A percentile compares a stretch with the other conserved stretches of the same genome.
Conservation (phyloP, 345 rosid genomes). For the Populus euphratica region DNA sequence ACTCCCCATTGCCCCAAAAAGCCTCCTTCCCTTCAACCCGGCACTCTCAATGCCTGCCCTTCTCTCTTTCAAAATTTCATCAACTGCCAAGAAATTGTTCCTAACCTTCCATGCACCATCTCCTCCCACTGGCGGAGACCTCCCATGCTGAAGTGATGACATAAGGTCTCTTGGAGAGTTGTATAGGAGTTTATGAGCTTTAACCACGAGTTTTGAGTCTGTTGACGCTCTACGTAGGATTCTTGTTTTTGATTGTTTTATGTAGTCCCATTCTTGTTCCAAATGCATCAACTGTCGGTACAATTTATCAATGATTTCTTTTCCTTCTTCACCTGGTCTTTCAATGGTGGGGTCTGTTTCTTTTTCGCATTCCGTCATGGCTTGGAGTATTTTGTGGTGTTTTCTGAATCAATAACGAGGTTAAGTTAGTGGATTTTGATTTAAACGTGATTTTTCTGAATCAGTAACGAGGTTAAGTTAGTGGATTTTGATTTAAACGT, state of each 20-base stretch:
- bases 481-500: conserved; percentile 27
- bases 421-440: conserved; percentile 11
- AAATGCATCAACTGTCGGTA: conserved; percentile 23
- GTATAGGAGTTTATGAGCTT: conserved; percentile 27
- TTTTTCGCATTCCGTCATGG: conserved; percentile 6
- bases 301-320: conserved; percentile 21
- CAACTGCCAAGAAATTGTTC: conserved; percentile 33
- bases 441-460: conserved; percentile 24
- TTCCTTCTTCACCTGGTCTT: conserved; percentile 15
- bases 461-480: neutral
- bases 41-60: conserved; percentile 42
- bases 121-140: conserved; percentile 7
- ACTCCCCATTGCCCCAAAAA: conserved; percentile 18
- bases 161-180: conserved; percentile 47
- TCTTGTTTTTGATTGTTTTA: conserved; percentile 29
- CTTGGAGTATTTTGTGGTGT: neutral
- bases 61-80: conserved; percentile 39
- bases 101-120: conserved; percentile 36
- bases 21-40: conserved; percentile 40
- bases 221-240: conserved; percentile 20
- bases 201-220: conserved; percentile 19
- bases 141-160: conserved; percentile 43
- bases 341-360: conserved; percentile 31
- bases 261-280: conserved; percentile 41
- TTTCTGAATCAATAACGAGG: conserved; percentile 8